Evolutionary conservation across 257 asterid species (phyloP).

Genomic region (Rhazya stricta): DNA sequence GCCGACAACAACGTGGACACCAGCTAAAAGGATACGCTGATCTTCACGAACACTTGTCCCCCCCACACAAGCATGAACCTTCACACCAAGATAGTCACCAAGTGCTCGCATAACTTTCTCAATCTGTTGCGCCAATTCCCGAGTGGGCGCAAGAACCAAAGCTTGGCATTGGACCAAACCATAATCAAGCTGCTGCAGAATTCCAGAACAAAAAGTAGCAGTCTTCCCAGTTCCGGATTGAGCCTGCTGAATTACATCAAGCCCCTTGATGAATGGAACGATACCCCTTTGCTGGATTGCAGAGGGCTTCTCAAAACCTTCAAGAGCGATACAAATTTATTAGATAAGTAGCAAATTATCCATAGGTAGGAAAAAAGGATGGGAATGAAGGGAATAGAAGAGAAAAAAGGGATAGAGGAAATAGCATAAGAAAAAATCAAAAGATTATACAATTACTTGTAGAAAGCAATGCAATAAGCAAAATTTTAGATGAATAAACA

Average conservation of each 20-base stretch:
- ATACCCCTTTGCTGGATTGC: slow-evolving; percentile 93
- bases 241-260: slow-evolving; percentile 85
- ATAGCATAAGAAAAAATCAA: neutral
- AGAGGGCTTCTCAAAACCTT: slow-evolving; percentile 92
- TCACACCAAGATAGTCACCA: slow-evolving; percentile 84
- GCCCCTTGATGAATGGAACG: slow-evolving; percentile 77
- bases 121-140: slow-evolving; percentile 79
- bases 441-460: neutral
- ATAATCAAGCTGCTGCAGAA: slow-evolving; percentile 75
- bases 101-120: slow-evolving; percentile 88
- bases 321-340: neutral
- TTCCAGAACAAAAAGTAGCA: slow-evolving; percentile 82
- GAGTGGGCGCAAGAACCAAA: slow-evolving; percentile 70
- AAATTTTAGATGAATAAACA: neutral
- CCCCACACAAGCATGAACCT: slow-evolving; percentile 86
- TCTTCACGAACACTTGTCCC: slow-evolving; percentile 91
- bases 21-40: slow-evolving; percentile 65
- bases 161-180: slow-evolving; percentile 66
- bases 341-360: neutral
- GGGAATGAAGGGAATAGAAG: no score
- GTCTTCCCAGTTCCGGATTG: slow-evolving; percentile 86
- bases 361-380: no score
- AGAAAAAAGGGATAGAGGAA: neutral
- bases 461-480: neutral
- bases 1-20: slow-evolving; percentile 85